A percentile compares a stretch with the other conserved stretches of the same genome.
phyloP scores from a whole-genome alignment of 441 rosid species.

The Gossypium davidsonii region DNA sequence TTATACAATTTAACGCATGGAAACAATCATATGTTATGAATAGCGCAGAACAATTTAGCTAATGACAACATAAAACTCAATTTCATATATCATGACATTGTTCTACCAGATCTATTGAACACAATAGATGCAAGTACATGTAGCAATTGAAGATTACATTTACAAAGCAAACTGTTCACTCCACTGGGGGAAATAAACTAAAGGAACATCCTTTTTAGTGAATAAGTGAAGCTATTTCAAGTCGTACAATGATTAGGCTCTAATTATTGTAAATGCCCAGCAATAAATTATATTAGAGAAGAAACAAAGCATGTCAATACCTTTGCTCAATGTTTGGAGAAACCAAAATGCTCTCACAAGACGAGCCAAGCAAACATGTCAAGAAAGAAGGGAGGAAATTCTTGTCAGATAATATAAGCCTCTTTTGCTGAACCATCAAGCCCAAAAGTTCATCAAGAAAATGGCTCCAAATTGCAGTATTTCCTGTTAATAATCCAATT shows the following conservation, averaged over 20 bases:
- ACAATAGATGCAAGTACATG: not conserved
- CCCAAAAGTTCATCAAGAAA: slow-evolving; percentile 71
- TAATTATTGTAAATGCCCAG: not conserved
- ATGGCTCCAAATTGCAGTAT: slow-evolving; percentile 55
- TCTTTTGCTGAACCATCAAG: slow-evolving; percentile 72
- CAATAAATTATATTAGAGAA: not conserved
- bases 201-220: not conserved
- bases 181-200: not conserved
- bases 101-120: not conserved
- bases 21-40: not conserved
- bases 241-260: not conserved
- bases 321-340: slow-evolving; percentile 66
- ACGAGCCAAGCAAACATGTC: slow-evolving; percentile 68
- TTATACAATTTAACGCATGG: not conserved
- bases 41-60: not conserved
- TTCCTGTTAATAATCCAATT: slow-evolving; percentile 50
- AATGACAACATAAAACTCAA: not conserved
- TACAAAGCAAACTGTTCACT: not conserved
- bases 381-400: slow-evolving; percentile 72
- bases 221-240: not conserved
- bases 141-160: not conserved
- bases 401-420: slow-evolving; percentile 69
- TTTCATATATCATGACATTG: not conserved
- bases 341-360: slow-evolving; percentile 49
- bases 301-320: slow-evolving; percentile 30